These are phyloP conservation scores for Pelargonium cotyledonis DNA, from an alignment of 441 rosid species.

Conservation along the genomic window DNA sequence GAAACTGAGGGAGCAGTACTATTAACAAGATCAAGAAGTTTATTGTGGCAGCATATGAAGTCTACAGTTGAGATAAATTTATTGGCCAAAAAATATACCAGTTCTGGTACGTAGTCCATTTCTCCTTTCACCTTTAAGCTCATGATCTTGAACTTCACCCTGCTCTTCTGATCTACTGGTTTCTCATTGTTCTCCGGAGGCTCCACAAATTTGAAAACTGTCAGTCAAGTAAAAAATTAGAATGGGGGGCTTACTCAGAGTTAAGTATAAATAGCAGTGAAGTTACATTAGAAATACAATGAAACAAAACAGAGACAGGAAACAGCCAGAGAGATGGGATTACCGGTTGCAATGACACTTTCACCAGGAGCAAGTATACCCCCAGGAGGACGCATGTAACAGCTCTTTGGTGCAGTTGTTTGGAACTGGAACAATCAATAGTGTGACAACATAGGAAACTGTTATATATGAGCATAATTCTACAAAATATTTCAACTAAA, in stretches of 20 bases:
- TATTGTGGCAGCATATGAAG: neutral
- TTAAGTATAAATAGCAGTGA: neutral
- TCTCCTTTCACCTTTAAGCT: constrained; percentile 58
- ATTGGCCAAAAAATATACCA: constrained; percentile 36
- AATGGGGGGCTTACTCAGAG: constrained; percentile 6
- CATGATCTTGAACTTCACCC: constrained; percentile 71
- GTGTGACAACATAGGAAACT: neutral
- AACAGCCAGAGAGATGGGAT: constrained; percentile 9
- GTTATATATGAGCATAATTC: too few relatives aligned
- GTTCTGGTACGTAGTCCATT: constrained; percentile 61
- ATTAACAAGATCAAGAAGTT: neutral
- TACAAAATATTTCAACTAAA: too few relatives aligned
- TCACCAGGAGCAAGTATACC: constrained; percentile 4
- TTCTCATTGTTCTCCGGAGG: constrained; percentile 60
- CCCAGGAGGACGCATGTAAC: constrained; percentile 2
- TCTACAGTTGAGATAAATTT: neutral
- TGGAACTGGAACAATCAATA: constrained; percentile 1
- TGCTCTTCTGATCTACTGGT: constrained; percentile 46
- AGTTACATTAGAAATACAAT: neutral
- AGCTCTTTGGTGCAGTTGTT: neutral
- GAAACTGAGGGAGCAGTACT: neutral
- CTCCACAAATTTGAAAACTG: constrained; percentile 82
- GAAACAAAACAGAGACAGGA: neutral
- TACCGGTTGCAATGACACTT: constrained; percentile 41
- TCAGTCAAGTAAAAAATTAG: constrained; percentile 19